These are phyloP conservation scores for Trichoderma oligosporum DNA, from an alignment of 2,329 filamentous ascomycete genomes.

Conservation along the genomic window DNA sequence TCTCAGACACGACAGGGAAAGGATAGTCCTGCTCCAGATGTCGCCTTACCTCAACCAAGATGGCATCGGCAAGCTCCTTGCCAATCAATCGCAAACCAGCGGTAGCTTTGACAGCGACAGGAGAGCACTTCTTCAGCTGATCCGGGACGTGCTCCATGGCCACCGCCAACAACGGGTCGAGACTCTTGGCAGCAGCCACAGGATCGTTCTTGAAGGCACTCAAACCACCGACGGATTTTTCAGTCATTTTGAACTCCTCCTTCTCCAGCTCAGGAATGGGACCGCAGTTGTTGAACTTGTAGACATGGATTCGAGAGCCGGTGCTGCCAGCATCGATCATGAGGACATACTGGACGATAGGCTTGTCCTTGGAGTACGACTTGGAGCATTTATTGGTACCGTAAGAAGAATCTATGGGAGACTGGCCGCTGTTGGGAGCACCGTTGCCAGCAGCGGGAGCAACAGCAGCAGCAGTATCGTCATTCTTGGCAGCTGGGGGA, in stretches of 20 bases:
- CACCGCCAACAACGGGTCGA: constrained; percentile 82
- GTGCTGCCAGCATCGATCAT: constrained; percentile 99
- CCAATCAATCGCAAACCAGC: constrained; percentile 89
- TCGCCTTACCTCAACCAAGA: constrained; percentile 76
- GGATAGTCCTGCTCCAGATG: constrained; percentile 87
- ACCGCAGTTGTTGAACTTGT: constrained; percentile 98
- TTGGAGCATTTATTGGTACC: constrained; percentile 73
- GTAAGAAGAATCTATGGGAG: constrained; percentile 57
- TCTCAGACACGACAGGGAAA: constrained; percentile 85
- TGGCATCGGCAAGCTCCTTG: constrained; percentile 72
- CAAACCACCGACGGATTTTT: constrained; percentile 76
- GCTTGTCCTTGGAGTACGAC: constrained; percentile 82
- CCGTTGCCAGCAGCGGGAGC: constrained; percentile 13
- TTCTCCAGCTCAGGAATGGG: constrained; percentile 89
- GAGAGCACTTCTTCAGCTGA: constrained; percentile 84
- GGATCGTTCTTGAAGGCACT: constrained; percentile 86
- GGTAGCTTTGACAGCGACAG: constrained; percentile 96
- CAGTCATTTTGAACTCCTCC: constrained; percentile 91
- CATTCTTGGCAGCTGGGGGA: constrained; percentile 21
- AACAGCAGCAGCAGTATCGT: constrained; percentile 4
- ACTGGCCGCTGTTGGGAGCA: constrained; percentile 44
- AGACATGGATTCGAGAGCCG: constrained; percentile 95
- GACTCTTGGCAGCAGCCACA: constrained; percentile 79
- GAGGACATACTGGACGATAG: constrained; percentile 92
- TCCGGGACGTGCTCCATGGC: constrained; percentile 83